These are phyloP conservation scores for Sungouiozyma ichnusensis DNA, from an alignment of 805 yeast species.

Conservation along the genomic window DNA sequence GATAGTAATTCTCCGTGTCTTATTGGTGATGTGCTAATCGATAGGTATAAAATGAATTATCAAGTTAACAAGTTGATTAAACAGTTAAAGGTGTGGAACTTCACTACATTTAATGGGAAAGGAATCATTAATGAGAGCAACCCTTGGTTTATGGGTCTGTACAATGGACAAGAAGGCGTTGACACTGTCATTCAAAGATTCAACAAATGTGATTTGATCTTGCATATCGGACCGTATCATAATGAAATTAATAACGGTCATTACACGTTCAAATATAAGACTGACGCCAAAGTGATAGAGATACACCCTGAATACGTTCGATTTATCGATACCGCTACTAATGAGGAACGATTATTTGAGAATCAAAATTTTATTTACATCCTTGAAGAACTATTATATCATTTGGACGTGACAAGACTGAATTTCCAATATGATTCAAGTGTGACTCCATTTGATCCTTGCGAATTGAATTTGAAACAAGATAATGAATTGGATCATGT, in stretches of 20 bases:
- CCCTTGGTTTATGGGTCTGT: constrained; percentile 57
- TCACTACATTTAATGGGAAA: constrained; percentile 58
- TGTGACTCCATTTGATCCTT: constrained; percentile 17
- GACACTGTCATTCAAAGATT: constrained; percentile 39
- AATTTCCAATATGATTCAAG: constrained; percentile 12
- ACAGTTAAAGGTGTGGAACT: constrained; percentile 40
- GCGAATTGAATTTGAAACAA: constrained; percentile 10
- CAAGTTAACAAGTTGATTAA: constrained; percentile 40
- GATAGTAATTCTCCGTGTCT: constrained; percentile 49
- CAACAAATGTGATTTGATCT: constrained; percentile 51
- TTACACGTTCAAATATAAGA: constrained; percentile 38
- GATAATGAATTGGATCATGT: constrained; percentile 25
- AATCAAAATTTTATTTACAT: constrained; percentile 43
- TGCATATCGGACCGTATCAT: constrained; percentile 58
- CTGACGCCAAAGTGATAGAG: constrained; percentile 34
- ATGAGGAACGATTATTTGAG: constrained; percentile 22
- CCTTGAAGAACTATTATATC: constrained; percentile 32
- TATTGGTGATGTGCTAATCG: constrained; percentile 59
- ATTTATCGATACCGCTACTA: constrained; percentile 29
- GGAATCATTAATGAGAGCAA: constrained; percentile 63
- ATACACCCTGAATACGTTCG: constrained; percentile 45
- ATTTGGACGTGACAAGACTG: constrained; percentile 27
- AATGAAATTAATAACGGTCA: constrained; percentile 67
- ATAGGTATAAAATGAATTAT: constrained; percentile 43
- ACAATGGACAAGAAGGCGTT: constrained; percentile 50